Base-by-base conservation (phyloP, 164 flowering plant species). In the Tetracentron sinense region DNA sequence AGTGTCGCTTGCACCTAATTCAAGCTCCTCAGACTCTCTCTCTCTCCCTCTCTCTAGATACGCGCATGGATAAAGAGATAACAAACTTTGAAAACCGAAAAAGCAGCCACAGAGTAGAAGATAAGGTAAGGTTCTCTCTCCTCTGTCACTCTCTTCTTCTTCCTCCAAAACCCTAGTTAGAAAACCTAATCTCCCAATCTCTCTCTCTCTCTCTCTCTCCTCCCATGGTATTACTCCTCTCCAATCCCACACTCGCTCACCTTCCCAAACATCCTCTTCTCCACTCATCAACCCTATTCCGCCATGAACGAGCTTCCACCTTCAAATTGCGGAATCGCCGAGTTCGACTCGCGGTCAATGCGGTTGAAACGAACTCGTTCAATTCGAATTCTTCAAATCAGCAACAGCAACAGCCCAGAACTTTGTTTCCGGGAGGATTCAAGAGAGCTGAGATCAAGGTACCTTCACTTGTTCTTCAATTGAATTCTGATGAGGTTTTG, bases 371-470 rank as follows among this genome's bases (percentile, higher is more conserved):
- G 15, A 47, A 46, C 19, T 54, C 61, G 26, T 27, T 61, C 46
- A 61, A 63, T 25, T 64, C 72, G 15, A 59, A 57, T 44, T 54
- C 68, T 3, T 44, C 50, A 48, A 52, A 19, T 12, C 72, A 58
- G 20, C n/a, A n/a, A n/a, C 62, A 46, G 46, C 30, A 44, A 26
- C 75, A 59, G 42, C 78, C 79, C 1, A 68, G 88, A 33, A 89
- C 93, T 0, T 63, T 88, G 51, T 90, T 79, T 69, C 96, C 98
- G 0, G 92, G 98, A n/a, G 96, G 97, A 11, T 87, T 79, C 75
- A 87, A 90, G 78, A 77, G 97, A 21, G 88, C 94, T 21, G 94
- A 84, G 70, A 81, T 93, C 64, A 83, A 75, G 51, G 87, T 93
- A 21, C 98, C 98, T 5, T 77, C 65, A 38, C 54, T 90, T 26